A percentile compares a stretch with the other conserved stretches of the same genome.
Evolutionary conservation across 805 yeast genomes (phyloP).

Genomic region (Cyberlindnera maclurae): DNA sequence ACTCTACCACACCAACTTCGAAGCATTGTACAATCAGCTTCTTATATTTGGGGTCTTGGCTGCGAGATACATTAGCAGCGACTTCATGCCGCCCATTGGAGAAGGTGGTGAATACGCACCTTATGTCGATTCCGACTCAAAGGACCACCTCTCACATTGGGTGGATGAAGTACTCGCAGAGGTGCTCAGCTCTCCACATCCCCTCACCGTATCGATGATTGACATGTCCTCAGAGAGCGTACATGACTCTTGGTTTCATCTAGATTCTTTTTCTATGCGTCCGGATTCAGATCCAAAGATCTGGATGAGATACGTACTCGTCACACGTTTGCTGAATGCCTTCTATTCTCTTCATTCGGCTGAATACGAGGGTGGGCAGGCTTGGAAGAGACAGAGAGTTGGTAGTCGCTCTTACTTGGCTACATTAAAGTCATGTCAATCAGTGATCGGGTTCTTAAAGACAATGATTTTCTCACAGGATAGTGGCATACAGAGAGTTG

Average conservation of each 20-base stretch:
- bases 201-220: conserved; percentile 9
- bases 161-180: conserved; percentile 4
- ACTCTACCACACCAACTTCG: conserved; percentile 35
- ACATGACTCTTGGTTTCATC: conserved; percentile 21
- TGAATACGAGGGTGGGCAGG: conserved; percentile 3
- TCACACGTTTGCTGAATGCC: conserved; percentile 24
- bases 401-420: conserved; percentile 20
- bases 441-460: conserved; percentile 22
- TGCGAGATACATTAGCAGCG: conserved; percentile 30
- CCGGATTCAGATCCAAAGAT: conserved; percentile 13
- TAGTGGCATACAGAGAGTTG: conserved; percentile 6
- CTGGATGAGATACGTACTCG: conserved; percentile 38
- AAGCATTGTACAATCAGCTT: conserved; percentile 36
- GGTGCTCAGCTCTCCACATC: background rate
- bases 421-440: conserved; percentile 20
- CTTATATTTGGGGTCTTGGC: conserved; percentile 39
- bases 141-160: conserved; percentile 12
- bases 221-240: conserved; percentile 4
- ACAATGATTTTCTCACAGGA: conserved; percentile 5
- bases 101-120: conserved; percentile 7
- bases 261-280: conserved; percentile 13
- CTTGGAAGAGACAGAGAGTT: conserved; percentile 25
- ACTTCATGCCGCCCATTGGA: conserved; percentile 18
- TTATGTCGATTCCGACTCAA: conserved; percentile 2
- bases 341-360: conserved; percentile 3